These are phyloP conservation scores for Chloris gayana DNA, from an alignment of 176 grass and related monocot genomes.

Conservation along the genomic window DNA sequence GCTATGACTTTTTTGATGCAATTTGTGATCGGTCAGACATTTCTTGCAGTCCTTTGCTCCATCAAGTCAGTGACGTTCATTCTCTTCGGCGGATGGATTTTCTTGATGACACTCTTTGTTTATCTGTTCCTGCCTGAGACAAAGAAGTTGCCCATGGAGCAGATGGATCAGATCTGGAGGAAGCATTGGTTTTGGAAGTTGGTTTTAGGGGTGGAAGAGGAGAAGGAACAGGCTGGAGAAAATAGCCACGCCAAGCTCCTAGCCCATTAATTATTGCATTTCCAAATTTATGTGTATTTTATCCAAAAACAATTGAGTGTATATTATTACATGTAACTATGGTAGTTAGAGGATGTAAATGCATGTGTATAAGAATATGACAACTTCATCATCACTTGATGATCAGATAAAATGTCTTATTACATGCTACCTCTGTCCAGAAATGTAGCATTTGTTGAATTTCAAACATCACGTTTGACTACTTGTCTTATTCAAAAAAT, in stretches of 20 bases:
- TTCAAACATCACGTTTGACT: too few relatives aligned
- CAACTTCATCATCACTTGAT: not conserved
- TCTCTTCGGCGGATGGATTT: constrained; percentile 57
- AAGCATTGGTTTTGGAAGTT: constrained; percentile 77
- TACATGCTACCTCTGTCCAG: not conserved
- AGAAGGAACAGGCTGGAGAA: not conserved
- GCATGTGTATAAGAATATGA: not conserved
- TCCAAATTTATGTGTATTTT: not conserved
- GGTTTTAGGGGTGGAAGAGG: constrained; percentile 47
- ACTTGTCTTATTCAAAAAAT: too few relatives aligned
- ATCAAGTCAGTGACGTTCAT: constrained; percentile 73
- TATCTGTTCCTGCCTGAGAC: constrained; percentile 77
- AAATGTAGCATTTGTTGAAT: too few relatives aligned
- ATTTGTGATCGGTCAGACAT: constrained; percentile 68
- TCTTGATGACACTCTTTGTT: constrained; percentile 58
- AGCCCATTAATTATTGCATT: not conserved
- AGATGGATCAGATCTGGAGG: constrained; percentile 78
- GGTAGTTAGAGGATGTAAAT: constrained; percentile 13
- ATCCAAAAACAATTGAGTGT: too few relatives aligned
- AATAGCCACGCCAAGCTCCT: not conserved
- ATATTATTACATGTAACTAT: too few relatives aligned
- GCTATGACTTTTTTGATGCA: constrained; percentile 66
- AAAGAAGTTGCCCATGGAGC: constrained; percentile 76
- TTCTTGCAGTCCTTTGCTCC: constrained; percentile 57
- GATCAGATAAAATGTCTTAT: not conserved